phyloP scores from a whole-genome alignment of 192 early-diverging fungal genomes.

The Coemansia guatemalensis region DNA sequence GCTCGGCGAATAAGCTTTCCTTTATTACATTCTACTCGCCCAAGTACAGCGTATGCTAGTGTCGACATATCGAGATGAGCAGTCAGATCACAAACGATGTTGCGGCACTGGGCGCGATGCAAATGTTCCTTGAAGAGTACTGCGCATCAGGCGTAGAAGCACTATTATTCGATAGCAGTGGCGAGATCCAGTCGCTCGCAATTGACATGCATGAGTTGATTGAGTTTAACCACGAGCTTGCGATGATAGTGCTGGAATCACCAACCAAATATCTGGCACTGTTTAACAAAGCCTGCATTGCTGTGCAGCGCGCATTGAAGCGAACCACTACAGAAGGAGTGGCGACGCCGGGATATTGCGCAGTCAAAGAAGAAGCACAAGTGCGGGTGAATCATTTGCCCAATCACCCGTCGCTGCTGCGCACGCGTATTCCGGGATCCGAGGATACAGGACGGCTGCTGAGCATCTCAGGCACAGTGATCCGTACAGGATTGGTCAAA shows the following conservation, averaged over 20 bases:
- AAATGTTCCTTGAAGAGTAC: not conserved
- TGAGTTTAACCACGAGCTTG: conserved; percentile 31
- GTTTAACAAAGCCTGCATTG: conserved; percentile 14
- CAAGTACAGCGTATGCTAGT: not conserved
- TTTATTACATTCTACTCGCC: not conserved
- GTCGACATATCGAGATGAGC: not conserved
- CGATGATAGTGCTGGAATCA: conserved; percentile 15
- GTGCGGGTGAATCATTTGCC: conserved; percentile 23
- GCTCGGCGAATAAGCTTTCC: not conserved
- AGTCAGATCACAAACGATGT: conserved; percentile 6
- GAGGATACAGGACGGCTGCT: conserved; percentile 61
- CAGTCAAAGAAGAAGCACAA: conserved; percentile 5
- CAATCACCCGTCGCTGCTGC: conserved; percentile 29
- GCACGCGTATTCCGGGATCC: conserved; percentile 59
- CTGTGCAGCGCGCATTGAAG: conserved; percentile 9
- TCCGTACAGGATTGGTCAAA: conserved; percentile 65
- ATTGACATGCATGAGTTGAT: conserved; percentile 30
- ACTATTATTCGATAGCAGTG: not conserved
- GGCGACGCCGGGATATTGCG: not conserved
- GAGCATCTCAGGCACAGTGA: conserved; percentile 64
- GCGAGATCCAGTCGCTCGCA: conserved; percentile 10
- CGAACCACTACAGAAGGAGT: not conserved
- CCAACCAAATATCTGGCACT: conserved; percentile 12
- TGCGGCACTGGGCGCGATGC: conserved; percentile 6
- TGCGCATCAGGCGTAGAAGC: not conserved